Percentiles rank a stretch among this genome's conserved stretches.
Evolutionary conservation across 2,329 filamentous ascomycete species (phyloP).

Genomic region (Aureobasidium leucospermi): DNA sequence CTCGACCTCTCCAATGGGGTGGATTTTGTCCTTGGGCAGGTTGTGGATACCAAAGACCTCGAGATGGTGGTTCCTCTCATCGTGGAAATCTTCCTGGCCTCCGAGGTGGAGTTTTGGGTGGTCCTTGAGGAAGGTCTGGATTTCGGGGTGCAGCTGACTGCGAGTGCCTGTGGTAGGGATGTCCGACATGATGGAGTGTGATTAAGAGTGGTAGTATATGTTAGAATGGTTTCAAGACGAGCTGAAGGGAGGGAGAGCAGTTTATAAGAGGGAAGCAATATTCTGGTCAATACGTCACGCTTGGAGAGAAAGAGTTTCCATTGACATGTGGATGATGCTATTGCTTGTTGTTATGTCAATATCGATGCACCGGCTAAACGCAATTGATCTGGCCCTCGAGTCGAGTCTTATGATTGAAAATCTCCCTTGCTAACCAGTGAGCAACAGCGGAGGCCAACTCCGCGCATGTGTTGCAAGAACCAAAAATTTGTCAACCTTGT

Average conservation of each 20-base stretch:
- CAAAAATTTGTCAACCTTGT: not conserved
- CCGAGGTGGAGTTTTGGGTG: conserved; percentile 23
- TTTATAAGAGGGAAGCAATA: not conserved
- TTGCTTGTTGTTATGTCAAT: not conserved
- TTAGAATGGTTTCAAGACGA: not conserved
- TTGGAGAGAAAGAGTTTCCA: not conserved
- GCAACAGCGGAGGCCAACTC: not conserved
- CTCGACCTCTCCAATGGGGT: conserved; percentile 26
- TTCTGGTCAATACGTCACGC: not conserved
- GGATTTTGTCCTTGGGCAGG: conserved; percentile 20
- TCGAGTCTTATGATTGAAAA: too few relatives aligned
- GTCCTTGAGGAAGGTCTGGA: conserved; percentile 19
- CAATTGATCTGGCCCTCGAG: too few relatives aligned
- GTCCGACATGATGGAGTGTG: not conserved
- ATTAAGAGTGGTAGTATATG: not conserved
- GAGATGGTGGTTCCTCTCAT: conserved; percentile 21
- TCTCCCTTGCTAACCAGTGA: not conserved
- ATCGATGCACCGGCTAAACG: not conserved
- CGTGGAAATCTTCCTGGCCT: conserved; percentile 21
- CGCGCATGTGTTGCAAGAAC: not conserved
- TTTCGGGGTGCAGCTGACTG: conserved; percentile 14
- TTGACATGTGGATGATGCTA: not conserved
- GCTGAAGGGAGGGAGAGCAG: not conserved
- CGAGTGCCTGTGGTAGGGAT: conserved; percentile 13
- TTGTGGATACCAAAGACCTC: conserved; percentile 28